These are phyloP conservation scores for Moesziomyces globuligerus DNA, from an alignment of 1,284 basidiomycete species.

Conservation along the genomic window DNA sequence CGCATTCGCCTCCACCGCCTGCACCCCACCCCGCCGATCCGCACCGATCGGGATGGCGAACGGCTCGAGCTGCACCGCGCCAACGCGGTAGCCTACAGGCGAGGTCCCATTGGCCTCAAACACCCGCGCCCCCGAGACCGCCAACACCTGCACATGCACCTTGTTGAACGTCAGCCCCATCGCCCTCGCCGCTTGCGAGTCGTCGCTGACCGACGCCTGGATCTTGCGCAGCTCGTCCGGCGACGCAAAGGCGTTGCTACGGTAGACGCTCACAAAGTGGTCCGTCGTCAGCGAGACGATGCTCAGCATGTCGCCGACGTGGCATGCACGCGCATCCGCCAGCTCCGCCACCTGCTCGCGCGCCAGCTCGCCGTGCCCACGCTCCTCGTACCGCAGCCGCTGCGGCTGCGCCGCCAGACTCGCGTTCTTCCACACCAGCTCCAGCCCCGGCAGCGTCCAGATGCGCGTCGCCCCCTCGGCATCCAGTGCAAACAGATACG, in stretches of 20 bases:
- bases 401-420: constrained; percentile 32
- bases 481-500: constrained; percentile 31
- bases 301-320: constrained; percentile 50
- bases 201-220: background rate
- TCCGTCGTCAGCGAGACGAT: constrained; percentile 49
- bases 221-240: background rate
- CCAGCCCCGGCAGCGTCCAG: constrained; percentile 41
- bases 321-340: constrained; percentile 18
- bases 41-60: background rate
- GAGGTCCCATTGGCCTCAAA: constrained; percentile 5
- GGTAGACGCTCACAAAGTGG: constrained; percentile 47
- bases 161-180: constrained; percentile 40
- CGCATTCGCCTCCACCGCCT: constrained; percentile 18
- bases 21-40: background rate
- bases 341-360: constrained; percentile 22
- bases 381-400: constrained; percentile 21
- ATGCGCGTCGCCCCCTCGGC: constrained; percentile 12
- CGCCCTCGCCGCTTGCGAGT: background rate
- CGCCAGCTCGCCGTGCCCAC: constrained; percentile 13
- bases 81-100: background rate
- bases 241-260: constrained; percentile 17
- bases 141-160: constrained; percentile 23
- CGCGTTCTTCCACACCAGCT: constrained; percentile 31
- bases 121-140: constrained; percentile 13
- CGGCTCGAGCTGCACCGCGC: constrained; percentile 15